A percentile compares a stretch with the other conserved stretches of the same genome.
These are phyloP conservation scores for Acmispon strigosus DNA, from an alignment of 306 rosid genomes.

Conservation along the genomic window DNA sequence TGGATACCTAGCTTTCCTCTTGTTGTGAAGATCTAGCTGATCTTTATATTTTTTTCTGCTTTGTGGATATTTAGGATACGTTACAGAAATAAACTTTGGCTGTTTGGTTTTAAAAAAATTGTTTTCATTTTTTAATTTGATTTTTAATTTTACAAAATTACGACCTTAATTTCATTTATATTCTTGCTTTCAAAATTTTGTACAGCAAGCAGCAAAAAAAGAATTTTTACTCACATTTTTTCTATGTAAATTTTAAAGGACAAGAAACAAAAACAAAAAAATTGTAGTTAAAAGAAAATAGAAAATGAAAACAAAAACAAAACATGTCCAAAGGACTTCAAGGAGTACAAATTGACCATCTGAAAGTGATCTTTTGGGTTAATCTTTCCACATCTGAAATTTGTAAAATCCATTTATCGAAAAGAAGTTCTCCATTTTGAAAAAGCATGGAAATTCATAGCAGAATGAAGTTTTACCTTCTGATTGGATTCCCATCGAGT, in stretches of 20 bases:
- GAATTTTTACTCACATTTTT: too few species aligned
- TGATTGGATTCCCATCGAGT: constrained; percentile 89
- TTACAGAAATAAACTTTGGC: background rate
- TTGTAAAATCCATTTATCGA: background rate
- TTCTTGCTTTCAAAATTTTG: too few species aligned
- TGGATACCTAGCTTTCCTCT: background rate
- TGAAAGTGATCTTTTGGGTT: background rate
- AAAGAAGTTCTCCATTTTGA: background rate
- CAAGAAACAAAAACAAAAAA: background rate
- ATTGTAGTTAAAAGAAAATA: too few species aligned
- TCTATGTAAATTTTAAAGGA: too few species aligned
- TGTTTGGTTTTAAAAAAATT: too few species aligned
- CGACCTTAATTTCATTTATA: too few species aligned
- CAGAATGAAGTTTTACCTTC: constrained; percentile 53
- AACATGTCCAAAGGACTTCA: background rate
- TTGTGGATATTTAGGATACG: background rate
- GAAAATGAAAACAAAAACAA: too few species aligned
- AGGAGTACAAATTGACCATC: background rate
- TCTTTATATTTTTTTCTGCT: background rate
- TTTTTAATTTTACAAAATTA: background rate
- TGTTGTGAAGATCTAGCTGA: background rate
- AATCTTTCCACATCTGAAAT: background rate
- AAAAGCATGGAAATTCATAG: background rate
- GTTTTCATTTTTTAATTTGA: too few species aligned
- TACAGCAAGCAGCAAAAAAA: too few species aligned